phyloP scores from a whole-genome alignment of 129 eudicot species.

The Calendula officinalis region DNA sequence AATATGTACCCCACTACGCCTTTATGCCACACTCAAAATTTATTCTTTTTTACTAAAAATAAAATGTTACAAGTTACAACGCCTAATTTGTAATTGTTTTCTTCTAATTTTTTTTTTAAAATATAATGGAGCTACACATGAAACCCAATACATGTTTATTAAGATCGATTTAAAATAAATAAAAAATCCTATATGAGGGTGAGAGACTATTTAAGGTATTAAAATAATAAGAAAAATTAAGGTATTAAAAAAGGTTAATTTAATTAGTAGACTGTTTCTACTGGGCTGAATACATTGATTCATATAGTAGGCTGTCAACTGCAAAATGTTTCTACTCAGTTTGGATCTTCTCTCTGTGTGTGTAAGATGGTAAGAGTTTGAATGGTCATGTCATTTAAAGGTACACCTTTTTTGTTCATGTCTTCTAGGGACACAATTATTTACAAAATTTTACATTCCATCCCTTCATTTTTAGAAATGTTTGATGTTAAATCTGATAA shows the following conservation, averaged over 20 bases:
- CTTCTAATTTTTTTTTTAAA: no score
- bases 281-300: slow-evolving; percentile 18
- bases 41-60: not conserved
- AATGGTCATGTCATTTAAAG: slow-evolving; percentile 46
- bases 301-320: slow-evolving; percentile 37
- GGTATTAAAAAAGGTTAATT: slow-evolving; percentile 27
- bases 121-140: no score
- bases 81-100: no score
- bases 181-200: no score
- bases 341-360: slow-evolving; percentile 40
- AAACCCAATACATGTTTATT: no score
- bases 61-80: not conserved
- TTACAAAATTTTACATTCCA: slow-evolving; percentile 13
- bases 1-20: slow-evolving; percentile 34
- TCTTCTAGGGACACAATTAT: slow-evolving; percentile 35
- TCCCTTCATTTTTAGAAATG: slow-evolving; percentile 26
- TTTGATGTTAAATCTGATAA: slow-evolving; percentile 9
- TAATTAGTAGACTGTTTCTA: slow-evolving; percentile 30
- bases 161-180: no score
- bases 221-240: no score
- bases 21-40: slow-evolving; percentile 15
- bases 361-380: slow-evolving; percentile 33
- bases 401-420: slow-evolving; percentile 34
- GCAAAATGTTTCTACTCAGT: slow-evolving; percentile 35
- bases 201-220: no score